phyloP scores from a whole-genome alignment of 2,329 filamentous ascomycete genomes.

The Drechmeria coniospora region DNA sequence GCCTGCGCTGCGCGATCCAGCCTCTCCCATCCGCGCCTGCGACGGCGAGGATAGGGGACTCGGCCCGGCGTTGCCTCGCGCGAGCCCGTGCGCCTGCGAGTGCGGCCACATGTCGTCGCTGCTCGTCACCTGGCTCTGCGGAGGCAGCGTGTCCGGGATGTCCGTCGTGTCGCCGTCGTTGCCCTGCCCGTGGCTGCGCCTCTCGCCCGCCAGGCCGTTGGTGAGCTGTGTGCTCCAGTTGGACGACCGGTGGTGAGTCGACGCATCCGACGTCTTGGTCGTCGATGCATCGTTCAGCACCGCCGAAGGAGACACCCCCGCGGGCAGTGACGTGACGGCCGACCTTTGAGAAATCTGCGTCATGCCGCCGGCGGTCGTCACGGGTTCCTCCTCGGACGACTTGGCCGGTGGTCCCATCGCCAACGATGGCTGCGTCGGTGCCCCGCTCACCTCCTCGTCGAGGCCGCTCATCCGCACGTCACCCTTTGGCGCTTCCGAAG shows the following conservation, averaged over 20 bases:
- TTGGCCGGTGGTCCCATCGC: conserved; percentile 34
- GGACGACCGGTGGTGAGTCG: conserved; percentile 45
- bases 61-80: conserved; percentile 18
- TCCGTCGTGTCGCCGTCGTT: conserved; percentile 32
- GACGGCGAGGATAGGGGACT: conserved; percentile 25
- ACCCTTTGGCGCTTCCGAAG: conserved; percentile 29
- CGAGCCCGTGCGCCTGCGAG: conserved; percentile 40
- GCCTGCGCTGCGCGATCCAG: conserved; percentile 13
- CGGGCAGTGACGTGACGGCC: conserved; percentile 39
- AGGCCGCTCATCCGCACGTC: conserved; percentile 49
- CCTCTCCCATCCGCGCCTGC: conserved; percentile 8
- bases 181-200: conserved; percentile 15
- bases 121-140: conserved; percentile 29
- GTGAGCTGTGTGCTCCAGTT: conserved; percentile 57
- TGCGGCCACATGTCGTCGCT: conserved; percentile 41
- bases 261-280: conserved; percentile 73
- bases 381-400: conserved; percentile 20
- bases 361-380: conserved; percentile 27
- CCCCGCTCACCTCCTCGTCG: conserved; percentile 30
- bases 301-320: conserved; percentile 41
- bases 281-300: conserved; percentile 76
- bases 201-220: conserved; percentile 44
- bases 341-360: conserved; percentile 52
- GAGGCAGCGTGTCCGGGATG: conserved; percentile 39
- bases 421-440: conserved; percentile 28